A percentile compares a stretch with the other conserved stretches of the same genome.
These are phyloP conservation scores for Solanum arcanum DNA, from an alignment of 257 asterid genomes.

Conservation along the genomic window DNA sequence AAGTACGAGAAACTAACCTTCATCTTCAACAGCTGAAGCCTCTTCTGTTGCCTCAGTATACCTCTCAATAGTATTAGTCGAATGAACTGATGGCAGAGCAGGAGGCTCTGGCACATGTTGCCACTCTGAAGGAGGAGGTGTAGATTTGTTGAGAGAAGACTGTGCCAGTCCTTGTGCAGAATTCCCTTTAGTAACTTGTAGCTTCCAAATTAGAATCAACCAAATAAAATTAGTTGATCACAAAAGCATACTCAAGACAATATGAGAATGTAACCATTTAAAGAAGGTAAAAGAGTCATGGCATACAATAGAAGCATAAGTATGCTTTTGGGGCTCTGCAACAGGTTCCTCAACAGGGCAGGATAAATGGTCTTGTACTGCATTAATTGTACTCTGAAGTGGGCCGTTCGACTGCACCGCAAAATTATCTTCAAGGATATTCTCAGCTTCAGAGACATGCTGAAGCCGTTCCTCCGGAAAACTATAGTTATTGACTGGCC, in stretches of 20 bases:
- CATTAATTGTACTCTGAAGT: constrained; percentile 44
- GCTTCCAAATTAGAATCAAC: constrained; percentile 9
- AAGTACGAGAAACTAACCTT: constrained; percentile 31
- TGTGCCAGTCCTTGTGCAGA: constrained; percentile 34
- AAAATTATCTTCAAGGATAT: constrained; percentile 47
- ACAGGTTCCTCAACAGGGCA: constrained; percentile 56
- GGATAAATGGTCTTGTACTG: constrained; percentile 48
- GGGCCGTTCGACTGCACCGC: constrained; percentile 63
- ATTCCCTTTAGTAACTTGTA: constrained; percentile 70
- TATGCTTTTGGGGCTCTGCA: constrained; percentile 74
- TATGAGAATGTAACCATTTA: not conserved
- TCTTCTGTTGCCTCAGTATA: constrained; percentile 56
- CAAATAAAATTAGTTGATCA: not conserved
- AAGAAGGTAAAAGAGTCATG: constrained; percentile 3
- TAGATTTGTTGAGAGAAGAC: constrained; percentile 31
- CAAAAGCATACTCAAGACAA: not conserved
- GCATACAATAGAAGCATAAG: constrained; percentile 97
- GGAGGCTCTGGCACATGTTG: constrained; percentile 45
- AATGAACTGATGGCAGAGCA: constrained; percentile 33
- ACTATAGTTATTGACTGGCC: constrained; percentile 31
- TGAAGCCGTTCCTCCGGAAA: constrained; percentile 54
- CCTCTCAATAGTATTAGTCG: constrained; percentile 41
- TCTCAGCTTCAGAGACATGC: constrained; percentile 48
- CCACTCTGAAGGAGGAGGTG: constrained; percentile 42
- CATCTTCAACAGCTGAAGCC: constrained; percentile 57